Base-by-base conservation (phyloP, 2,329 filamentous ascomycete genomes). In the Sclerotinia spermophila region DNA sequence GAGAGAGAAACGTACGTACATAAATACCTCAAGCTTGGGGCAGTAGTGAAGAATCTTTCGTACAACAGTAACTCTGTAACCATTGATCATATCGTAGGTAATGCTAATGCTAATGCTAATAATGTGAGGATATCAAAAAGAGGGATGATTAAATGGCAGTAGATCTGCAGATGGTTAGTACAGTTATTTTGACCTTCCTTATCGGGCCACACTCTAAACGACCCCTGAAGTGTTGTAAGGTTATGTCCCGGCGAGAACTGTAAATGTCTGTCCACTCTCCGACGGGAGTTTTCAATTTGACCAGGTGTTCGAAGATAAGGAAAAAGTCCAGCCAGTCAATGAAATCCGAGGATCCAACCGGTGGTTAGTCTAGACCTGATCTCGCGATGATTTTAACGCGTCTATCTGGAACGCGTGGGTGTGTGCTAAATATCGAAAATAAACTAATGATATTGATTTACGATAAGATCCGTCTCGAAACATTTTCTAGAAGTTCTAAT, bases 181-280 rank as follows among this genome's bases (percentile, higher is more conserved):
- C n/a, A 40, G 40, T 30, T 15, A 45, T 62, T 24, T 30, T 13
- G 42, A 53, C 62, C 45, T 65, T 65, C 62, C 62, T 53, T 27
- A 64, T 64, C 61, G 21, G 44, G 33, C 30, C 15, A n/a, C 44
- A 27, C 24, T 24, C 15, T 62, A 15, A 5, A 15, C 38, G 1
- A 40, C 44, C 33, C 33, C 21, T 30, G 45, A 40, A 13, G n/a
- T 40, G 10, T 44, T 24, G n/a, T 62, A 30, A 62, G 42, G 13
- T 45, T 45, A 45, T 45, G 27, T 62, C 59, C 59, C 30, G 19
- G 59, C 19, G 17, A 21, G 27, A 21, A 15, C 27, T 33, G 59
- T n/a, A 27, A n/a, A 21, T 62, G 58, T 60, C 33, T 27, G 59
- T 61, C 59, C 40, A 62, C 58, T 62, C 27, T 62, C 19, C 59